phyloP scores from a whole-genome alignment of 2,329 filamentous ascomycete genomes.

The Capronia americana region DNA sequence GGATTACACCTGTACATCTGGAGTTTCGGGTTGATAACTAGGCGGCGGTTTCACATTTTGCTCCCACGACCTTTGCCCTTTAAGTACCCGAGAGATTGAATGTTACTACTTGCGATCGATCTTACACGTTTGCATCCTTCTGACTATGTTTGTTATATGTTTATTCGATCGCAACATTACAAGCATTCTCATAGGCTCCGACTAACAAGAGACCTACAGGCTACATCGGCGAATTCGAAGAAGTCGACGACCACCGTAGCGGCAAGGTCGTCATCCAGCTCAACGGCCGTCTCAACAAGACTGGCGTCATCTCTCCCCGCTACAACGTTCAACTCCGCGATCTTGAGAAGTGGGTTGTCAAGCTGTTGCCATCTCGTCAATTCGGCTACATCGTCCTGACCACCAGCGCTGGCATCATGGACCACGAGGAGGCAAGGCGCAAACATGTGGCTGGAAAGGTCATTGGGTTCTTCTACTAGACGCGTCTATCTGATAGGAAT shows the following conservation, averaged over 20 bases:
- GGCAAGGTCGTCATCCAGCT: conserved; percentile 99
- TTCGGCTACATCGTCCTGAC: conserved; percentile 99
- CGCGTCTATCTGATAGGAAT: conserved; percentile 4
- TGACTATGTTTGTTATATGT: conserved; percentile 80
- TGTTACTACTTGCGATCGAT: conserved; percentile 68
- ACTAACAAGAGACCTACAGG: conserved; percentile 64
- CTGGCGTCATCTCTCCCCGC: conserved; percentile 97
- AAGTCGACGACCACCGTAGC: conserved; percentile 98
- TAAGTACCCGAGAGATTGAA: conserved; percentile 99
- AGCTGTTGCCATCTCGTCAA: conserved; percentile 98
- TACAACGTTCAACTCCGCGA: conserved; percentile 99
- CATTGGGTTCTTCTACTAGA: conserved; percentile 99
- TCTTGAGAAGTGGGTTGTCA: conserved; percentile 99
- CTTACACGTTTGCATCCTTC: conserved; percentile 83
- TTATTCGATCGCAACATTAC: conserved; percentile 86
- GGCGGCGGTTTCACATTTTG: conserved; percentile 80
- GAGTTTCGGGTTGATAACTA: conserved; percentile 98
- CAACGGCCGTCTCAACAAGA: conserved; percentile 99
- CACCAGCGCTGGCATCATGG: conserved; percentile 99
- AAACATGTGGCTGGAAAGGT: conserved; percentile 99
- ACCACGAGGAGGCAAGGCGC: conserved; percentile 98
- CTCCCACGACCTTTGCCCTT: conserved; percentile 93
- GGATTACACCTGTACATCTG: conserved; percentile 26
- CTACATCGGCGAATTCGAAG: conserved; percentile 99
- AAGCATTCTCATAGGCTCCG: conserved; percentile 43